Evolutionary conservation across 2,329 filamentous ascomycete species (phyloP), one percentile per base, ranked within the genome.

Genomic region (Sporothrix inflata): DNA sequence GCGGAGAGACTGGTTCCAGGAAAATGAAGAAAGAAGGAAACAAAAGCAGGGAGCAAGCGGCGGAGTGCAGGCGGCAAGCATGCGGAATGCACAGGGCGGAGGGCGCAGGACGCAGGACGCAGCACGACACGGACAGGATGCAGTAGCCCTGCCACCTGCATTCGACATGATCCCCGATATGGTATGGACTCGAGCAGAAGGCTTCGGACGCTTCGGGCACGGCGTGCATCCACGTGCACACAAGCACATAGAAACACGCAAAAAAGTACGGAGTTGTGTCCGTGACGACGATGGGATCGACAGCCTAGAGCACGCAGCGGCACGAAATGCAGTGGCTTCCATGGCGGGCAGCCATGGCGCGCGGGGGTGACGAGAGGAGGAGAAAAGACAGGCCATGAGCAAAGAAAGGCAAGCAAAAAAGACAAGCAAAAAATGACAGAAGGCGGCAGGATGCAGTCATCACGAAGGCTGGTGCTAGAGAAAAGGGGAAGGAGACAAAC

Each of bases 91-190:
- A 53, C 24, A 51, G 24, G 14, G 16, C 40, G 40, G 40, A 30
- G 40, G 16, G 14, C 40, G 38, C 40, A 61, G 55, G 27, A n/a
- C 11, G 55, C 55, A 65, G n/a, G 11, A 66, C 40, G 61, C 40
- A 47, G 42, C 12, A 65, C 40, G 24, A 45, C 40, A 19, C 61
- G 63, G 63, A n/a, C 24, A n/a, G 16, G 24, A 49, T 49, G 63
- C 42, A 66, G 63, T 66, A 66, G 24, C 40, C 61, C 40, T 47
- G 21, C 8, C 42, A 66, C 24, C 16, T 66, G 42, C 63, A n/a
- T n/a, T 49, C 24, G 38, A 45, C 38, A 45, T 24, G 38, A 65
- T 45, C 60, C 12, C 38, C 40, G n/a, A 14, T 27, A 7, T 21
- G 60, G 38, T 24, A 65, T 27, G 60, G 38, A 45, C 60, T 65